Base-by-base conservation (phyloP, 495 filamentous ascomycete genomes). In the Aspergillus indologenus region DNA sequence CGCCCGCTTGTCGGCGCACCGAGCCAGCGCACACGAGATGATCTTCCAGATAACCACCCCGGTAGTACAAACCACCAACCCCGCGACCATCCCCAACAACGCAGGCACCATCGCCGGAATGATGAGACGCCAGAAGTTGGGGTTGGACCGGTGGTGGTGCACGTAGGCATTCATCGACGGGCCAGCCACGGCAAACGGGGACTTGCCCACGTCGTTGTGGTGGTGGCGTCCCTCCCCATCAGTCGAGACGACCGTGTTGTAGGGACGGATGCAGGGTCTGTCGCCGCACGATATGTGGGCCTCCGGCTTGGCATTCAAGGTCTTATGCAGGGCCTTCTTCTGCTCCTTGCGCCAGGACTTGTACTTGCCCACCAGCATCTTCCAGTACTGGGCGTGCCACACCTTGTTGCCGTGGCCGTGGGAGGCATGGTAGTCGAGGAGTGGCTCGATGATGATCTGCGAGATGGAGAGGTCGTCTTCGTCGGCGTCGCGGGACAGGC, bases 341-440 rank as follows among this genome's bases (percentile, higher is more conserved):
- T 15, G 48, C 18, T 7, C 34, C 34, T 40, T 40, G 6, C 24
- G 23, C 48, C 48, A 51, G 21, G 23, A 14, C 23, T 18, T 24
- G 48, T 51, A 51, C 22, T 51, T 51, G 23, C 14, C 7, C 48
- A 18, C 23, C 23, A 51, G 24, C 24, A 51, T 29, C 23, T 26
- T 12, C 48, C 48, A 51, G 48, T 51, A 51, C 29, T 51, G 24
- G 3, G 29, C 48, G 24, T 51, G 48, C 48, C 48, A 51, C 12
- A 29, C 23, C 17, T n/a, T 8, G 48, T 51, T 51, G 48, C 48
- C 48, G 23, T 51, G 23, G 17, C 48, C 48, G 48, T 51, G 48
- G 2, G 48, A 18, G 14, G 24, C 48, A 8, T n/a, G 48, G 48
- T 29, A 51, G n/a, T 18, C 23, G 14, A 20, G 23, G 9, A 51